These are phyloP conservation scores for Aspergillus fructus DNA, from an alignment of 2,329 filamentous ascomycete genomes.

Conservation along the genomic window DNA sequence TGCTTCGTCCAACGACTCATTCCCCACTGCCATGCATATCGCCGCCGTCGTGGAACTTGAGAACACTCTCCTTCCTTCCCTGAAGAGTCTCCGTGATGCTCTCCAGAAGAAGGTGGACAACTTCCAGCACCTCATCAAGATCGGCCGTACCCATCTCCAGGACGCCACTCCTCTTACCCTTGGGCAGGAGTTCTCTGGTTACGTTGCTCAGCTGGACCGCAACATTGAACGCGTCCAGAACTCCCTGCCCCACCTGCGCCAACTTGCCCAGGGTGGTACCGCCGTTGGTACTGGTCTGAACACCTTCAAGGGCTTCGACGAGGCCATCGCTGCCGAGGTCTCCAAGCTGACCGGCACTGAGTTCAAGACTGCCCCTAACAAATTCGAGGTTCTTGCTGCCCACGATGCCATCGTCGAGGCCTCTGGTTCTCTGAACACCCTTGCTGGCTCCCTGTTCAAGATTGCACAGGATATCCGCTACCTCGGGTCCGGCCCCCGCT, in stretches of 20 bases:
- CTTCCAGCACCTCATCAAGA: slow-evolving; percentile 97
- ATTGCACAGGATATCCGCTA: slow-evolving; percentile 98
- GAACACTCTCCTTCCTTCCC: slow-evolving; percentile 75
- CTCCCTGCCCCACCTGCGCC: slow-evolving; percentile 76
- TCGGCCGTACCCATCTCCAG: slow-evolving; percentile 94
- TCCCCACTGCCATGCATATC: slow-evolving; percentile 99
- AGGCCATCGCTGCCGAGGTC: slow-evolving; percentile 87
- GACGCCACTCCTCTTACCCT: slow-evolving; percentile 95
- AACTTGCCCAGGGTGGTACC: slow-evolving; percentile 92
- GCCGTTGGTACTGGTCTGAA: slow-evolving; percentile 97
- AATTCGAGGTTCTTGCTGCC: slow-evolving; percentile 94
- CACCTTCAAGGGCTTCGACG: slow-evolving; percentile 93
- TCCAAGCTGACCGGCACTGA: slow-evolving; percentile 87
- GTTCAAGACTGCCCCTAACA: slow-evolving; percentile 97
- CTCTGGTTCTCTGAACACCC: slow-evolving; percentile 87
- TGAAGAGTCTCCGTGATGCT: slow-evolving; percentile 77
- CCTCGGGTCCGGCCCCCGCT: slow-evolving; percentile 91
- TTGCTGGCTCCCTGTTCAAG: slow-evolving; percentile 90
- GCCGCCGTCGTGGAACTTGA: slow-evolving; percentile 93
- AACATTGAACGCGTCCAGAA: slow-evolving; percentile 84
- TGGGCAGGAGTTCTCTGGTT: slow-evolving; percentile 96
- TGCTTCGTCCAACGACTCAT: slow-evolving; percentile 97
- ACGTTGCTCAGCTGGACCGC: slow-evolving; percentile 90
- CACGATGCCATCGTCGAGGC: slow-evolving; percentile 96
- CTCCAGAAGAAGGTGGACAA: slow-evolving; percentile 85